Evolutionary conservation across 2,329 filamentous ascomycete genomes (phyloP).

Genomic region (Cladosporium austrohemisphaericum): DNA sequence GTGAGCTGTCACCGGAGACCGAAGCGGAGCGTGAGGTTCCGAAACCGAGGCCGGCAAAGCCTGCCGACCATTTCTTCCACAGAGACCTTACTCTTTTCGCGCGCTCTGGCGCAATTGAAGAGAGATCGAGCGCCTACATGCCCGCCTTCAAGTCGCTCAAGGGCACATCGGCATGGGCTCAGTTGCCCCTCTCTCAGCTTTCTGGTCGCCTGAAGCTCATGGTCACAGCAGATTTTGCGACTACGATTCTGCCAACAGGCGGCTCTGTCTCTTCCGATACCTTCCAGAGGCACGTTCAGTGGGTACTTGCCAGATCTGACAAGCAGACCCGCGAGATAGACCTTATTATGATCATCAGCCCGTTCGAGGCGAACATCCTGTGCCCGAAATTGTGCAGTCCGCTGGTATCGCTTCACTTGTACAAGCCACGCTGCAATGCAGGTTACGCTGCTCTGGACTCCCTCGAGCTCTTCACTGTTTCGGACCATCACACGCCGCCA

Average conservation of each 20-base stretch:
- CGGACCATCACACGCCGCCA: slow-evolving; percentile 20
- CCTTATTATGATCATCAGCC: slow-evolving; percentile 56
- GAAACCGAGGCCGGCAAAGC: slow-evolving; percentile 39
- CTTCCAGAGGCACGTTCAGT: slow-evolving; percentile 54
- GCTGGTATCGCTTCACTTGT: slow-evolving; percentile 43
- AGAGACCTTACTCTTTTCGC: slow-evolving; percentile 42
- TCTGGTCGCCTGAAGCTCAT: slow-evolving; percentile 36
- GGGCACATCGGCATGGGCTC: slow-evolving; percentile 39
- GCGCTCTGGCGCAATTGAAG: slow-evolving; percentile 32
- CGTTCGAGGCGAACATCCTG: slow-evolving; percentile 56
- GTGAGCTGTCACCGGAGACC: slow-evolving; percentile 62
- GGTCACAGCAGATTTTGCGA: slow-evolving; percentile 51
- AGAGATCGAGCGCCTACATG: slow-evolving; percentile 34
- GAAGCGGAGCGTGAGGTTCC: slow-evolving; percentile 57
- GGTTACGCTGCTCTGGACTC: slow-evolving; percentile 41
- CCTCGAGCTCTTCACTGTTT: slow-evolving; percentile 45
- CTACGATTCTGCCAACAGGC: slow-evolving; percentile 37
- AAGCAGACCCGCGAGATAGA: slow-evolving; percentile 15
- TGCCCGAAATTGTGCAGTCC: slow-evolving; percentile 38
- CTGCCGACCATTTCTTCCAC: slow-evolving; percentile 45
- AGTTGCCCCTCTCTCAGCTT: slow-evolving; percentile 36
- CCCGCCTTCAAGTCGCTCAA: slow-evolving; percentile 47
- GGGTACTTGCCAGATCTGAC: slow-evolving; percentile 42
- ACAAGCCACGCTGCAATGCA: slow-evolving; percentile 47
- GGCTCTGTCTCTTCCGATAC: slow-evolving; percentile 35